Evolutionary conservation across 352 stramenopile species (phyloP), one percentile per base, ranked within the genome.

Genomic region (Phytophthora citrophthora): DNA sequence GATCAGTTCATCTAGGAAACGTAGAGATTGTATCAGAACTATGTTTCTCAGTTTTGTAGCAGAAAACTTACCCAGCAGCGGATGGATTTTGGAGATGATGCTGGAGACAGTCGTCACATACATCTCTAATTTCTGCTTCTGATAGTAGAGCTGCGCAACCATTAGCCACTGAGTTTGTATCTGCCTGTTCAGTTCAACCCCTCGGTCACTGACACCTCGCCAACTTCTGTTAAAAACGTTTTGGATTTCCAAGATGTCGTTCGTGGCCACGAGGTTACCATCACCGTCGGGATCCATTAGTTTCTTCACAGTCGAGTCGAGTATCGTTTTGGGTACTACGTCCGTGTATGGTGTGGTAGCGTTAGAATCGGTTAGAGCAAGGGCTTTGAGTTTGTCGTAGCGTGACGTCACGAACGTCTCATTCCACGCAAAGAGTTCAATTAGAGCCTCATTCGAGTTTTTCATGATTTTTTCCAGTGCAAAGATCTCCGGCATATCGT

Each of bases 201-300:
- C 80, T 38, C 38, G 27, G 47, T 89, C 78, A 20, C 43, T 51
- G 11, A 89, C 44, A 2, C 72, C 74, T 12, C 72, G 63, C 79
- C 82, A 91, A 29, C 54, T 88, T 54, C 70, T 48, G 41, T 89
- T 89, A 45, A 89, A 89, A 5, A 81, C 61, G 6, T 38, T 67
- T 46, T 76, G 47, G 23, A 91, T 86, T 55, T 76, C 58, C 1
- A 29, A 6, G 0, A 76, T 6, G 31, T 91, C 82, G n/a, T 63
- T 61, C 2, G 70, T 31, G 1, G 79, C 79, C 2, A 76, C 54
- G 3, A 72, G 39, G 10, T 61, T 23, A 0, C 54, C 47, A 41
- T 91, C 79, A 15, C 67, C 44, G 36, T 89, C 64, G 1, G 80
- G 80, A 36, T 91, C 82, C 48, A 88, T 60, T 0, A 91, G 64